Base-by-base conservation (phyloP, 2,329 filamentous ascomycete species). In the Aspergillus sp. region DNA sequence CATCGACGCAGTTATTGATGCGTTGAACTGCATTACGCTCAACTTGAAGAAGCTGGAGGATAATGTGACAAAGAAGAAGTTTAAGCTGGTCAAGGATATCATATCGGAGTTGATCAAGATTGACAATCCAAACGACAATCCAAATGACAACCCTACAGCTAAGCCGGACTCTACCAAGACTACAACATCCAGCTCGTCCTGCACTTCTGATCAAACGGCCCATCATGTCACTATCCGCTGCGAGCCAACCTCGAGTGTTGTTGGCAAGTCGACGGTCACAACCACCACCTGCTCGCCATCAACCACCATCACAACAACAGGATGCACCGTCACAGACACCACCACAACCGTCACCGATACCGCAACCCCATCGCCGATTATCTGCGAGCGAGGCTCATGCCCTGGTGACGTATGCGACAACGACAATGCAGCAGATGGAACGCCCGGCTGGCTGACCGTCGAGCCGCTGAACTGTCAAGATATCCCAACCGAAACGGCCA, bases 291-390 rank as follows among this genome's bases (percentile, higher is more conserved):
- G 54, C 33, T 44, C 40, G 13, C 20, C 17, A n/a, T 42, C 54
- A 5, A 41, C 48, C 12, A 51, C 40, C 30, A 20, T 51, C 22
- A 51, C 54, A 5, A 51, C 30, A 15, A 51, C 30, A 2, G 47
- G 47, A 4, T 56, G 54, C 48, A 44, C 54, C 11, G 54, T 51
- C n/a, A 56, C 54, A 13, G 47, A 19, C 15, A 47, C 54, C 15
- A 51, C 41, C 3, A 51, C 47, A 3, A 56, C 54, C 4, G 30
- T 56, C 19, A 56, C 48, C 19, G 24, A 24, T 1, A 37, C 46
- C 8, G 15, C 46, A 2, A 49, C 46, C 20, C 46, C 30, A 9
- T 30, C 27, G 3, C 13, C 30, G 9, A 13, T 12, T 7, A 12
- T 19, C 15, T 49, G 46, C 7, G 12, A 9, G 12, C 5, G 17